Evolutionary conservation across 2,329 filamentous ascomycete species (phyloP), one percentile per base, ranked within the genome.

Genomic region (Cadophora luteo-olivacea): DNA sequence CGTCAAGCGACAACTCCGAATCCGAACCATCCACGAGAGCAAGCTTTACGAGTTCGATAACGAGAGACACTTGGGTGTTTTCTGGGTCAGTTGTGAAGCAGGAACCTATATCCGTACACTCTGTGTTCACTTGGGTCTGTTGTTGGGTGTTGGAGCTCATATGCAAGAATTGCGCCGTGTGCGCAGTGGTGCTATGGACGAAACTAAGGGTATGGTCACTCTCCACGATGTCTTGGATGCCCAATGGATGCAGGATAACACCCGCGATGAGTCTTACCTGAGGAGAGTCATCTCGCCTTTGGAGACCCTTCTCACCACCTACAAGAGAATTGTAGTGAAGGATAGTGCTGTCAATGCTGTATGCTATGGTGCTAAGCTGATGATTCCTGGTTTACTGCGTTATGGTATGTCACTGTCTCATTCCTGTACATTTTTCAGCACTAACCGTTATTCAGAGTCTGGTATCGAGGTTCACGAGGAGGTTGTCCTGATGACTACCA

Each of bases 41-140:
- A 97, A 97, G 85, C 86, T 98, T 66, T 89, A 93, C 79, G 96
- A 99, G 85, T 99, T 98, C 80, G 96, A 99, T 85, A 98, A 99
- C 79, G 95, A 98, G 78, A 91, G 96, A 77, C 94, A 98, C 81
- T 88, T 99, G 48, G 96, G 92, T 81, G 95, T 98, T 67, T 99
- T 99, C 88, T 98, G 96, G 95, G 96, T 98, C 76, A 97, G 93
- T 83, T 99, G 96, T 82, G 96, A 99, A 84, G 96, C 94, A 68
- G 96, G 96, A 80, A 99, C 96, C 72, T 99, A 99, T 82, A 98
- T 99, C 80, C 92, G 96, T 85, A 99, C 96, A 48, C 90, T 99
- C 60, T 98, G 96, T 82, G 95, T 98, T 54, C 96, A 98, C 83
- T 82, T 99, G 75, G 92, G 93, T 81, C 83, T 89, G 68, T 81